These are phyloP conservation scores for Grosmannia serpens DNA, from an alignment of 2,329 filamentous ascomycete genomes.

Conservation along the genomic window DNA sequence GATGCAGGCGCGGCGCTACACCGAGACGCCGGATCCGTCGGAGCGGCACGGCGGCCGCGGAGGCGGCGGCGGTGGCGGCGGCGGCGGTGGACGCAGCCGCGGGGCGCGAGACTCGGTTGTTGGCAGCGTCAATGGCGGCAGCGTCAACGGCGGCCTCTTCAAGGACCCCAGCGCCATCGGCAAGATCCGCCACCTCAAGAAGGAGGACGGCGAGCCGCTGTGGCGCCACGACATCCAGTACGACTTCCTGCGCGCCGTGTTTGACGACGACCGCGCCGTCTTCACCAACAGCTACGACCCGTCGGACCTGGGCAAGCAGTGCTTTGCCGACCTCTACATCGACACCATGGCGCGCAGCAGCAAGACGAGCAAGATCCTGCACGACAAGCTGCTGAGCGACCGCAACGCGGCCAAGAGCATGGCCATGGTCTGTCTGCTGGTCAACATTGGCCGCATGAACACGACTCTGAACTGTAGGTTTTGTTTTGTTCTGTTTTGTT, in stretches of 20 bases:
- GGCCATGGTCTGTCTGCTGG: conserved; percentile 97
- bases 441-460: conserved; percentile 98
- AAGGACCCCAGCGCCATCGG: conserved; percentile 32
- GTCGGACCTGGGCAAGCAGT: conserved; percentile 47
- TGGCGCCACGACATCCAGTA: conserved; percentile 85
- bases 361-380: conserved; percentile 97
- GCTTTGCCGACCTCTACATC: conserved; percentile 93
- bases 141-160: conserved; percentile 22
- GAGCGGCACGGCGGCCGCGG: conserved; percentile 14
- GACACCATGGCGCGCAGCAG: conserved; percentile 97
- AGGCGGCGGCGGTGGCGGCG: conserved; percentile 5
- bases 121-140: conserved; percentile 16
- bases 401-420: conserved; percentile 88
- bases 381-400: conserved; percentile 91
- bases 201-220: conserved; percentile 76
- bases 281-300: conserved; percentile 88
- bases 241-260: conserved; percentile 71
- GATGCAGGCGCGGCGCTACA: conserved; percentile 20
- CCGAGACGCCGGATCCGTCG: conserved; percentile 30
- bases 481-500: conserved; percentile 22
- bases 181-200: conserved; percentile 78
- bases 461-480: conserved; percentile 93
- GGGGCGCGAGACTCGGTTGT: conserved; percentile 20
- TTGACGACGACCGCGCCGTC: conserved; percentile 60
- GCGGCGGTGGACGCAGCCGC: conserved; percentile 11